Evolutionary conservation across 768 basidiomycete genomes (phyloP).

Genomic region (Lactarius psammicola): DNA sequence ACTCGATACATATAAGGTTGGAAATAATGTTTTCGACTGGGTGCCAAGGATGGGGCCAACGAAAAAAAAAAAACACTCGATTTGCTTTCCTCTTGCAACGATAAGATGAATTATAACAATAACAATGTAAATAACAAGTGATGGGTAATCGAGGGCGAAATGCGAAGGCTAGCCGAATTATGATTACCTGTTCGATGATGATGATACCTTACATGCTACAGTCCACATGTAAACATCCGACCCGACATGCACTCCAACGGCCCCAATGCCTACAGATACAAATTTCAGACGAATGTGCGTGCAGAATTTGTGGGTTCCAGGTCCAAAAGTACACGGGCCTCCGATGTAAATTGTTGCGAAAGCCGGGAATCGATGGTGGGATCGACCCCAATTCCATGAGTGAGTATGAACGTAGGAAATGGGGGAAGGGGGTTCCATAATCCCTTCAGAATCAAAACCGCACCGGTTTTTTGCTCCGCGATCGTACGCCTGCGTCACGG

Average conservation of each 20-base stretch:
- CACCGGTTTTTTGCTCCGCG: background rate
- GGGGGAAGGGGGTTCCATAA: background rate
- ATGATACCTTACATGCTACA: background rate
- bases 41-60: no score
- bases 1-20: no score
- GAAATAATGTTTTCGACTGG: no score
- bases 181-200: background rate
- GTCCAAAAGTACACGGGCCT: background rate
- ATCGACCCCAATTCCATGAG: conserved; percentile 3
- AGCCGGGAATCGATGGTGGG: background rate
- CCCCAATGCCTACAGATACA: conserved; percentile 6
- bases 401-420: background rate
- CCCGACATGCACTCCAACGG: background rate
- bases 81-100: background rate
- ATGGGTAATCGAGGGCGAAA: background rate
- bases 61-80: background rate
- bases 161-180: background rate
- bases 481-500: background rate
- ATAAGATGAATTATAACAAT: background rate
- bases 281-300: background rate
- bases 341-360: background rate
- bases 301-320: background rate
- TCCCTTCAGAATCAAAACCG: conserved; percentile 1
- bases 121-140: background rate
- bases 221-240: conserved; percentile 2